Evolutionary conservation across 768 basidiomycete species (phyloP), one percentile per base, ranked within the genome.

Genomic region (Cystofilobasidium ferigula): DNA sequence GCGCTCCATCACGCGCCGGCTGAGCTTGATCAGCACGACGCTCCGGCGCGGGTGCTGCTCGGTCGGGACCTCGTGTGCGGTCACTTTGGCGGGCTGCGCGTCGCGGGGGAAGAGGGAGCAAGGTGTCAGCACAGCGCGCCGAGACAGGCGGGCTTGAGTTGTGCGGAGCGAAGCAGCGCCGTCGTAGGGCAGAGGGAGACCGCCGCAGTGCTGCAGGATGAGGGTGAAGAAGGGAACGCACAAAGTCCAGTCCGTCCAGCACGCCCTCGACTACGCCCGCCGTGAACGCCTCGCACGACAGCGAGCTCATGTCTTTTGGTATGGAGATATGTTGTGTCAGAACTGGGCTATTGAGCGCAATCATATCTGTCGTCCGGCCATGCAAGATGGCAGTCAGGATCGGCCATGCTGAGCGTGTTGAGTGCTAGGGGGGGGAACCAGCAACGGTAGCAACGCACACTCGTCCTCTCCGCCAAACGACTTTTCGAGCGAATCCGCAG

Each of bases 351-450:
- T 99, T 97, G 80, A 97, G 88, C 67, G 94, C 87, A 70, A 99
- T 88, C 95, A 98, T 98, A 77, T 97, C 91, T 94, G 70, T 36
- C n/a, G n/a, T n/a, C n/a, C n/a, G n/a, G n/a, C n/a, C n/a, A n/a
- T n/a, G n/a, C n/a, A n/a, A n/a, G n/a, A n/a, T n/a, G n/a, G n/a
- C n/a, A n/a, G n/a, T n/a, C n/a, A n/a, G n/a, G n/a, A n/a, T n/a
- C n/a, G n/a, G n/a, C n/a, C n/a, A n/a, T n/a, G n/a, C n/a, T n/a
- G n/a, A n/a, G n/a, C 60, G n/a, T 35, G 45, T 5, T 4, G 54
- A 36, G 14, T 58, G 30, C 42, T 3, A 40, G 1, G 4, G 34
- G 5, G 38, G 24, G 54, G 38, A 58, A 59, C 48, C 34, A 35
- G 47, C 16, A n/a, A n/a, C n/a, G n/a, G 28, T 6, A 56, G 18